Evolutionary conservation across 768 basidiomycete species (phyloP), one percentile per base, ranked within the genome.

Genomic region (Tephrocybe sp.): DNA sequence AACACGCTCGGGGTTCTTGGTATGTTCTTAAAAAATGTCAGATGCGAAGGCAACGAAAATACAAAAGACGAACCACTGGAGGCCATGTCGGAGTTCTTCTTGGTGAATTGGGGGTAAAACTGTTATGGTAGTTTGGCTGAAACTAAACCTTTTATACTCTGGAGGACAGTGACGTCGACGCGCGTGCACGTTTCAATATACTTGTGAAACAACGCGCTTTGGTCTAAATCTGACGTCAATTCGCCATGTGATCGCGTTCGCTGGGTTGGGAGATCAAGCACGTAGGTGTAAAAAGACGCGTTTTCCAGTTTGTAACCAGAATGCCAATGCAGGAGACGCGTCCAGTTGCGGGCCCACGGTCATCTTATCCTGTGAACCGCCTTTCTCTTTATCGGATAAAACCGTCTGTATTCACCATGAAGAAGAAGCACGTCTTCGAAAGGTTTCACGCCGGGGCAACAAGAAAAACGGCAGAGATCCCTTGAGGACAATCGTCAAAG

Each of bases 1-100:
- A 40, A 84, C 79, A 55, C 75, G 76, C 5, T 66, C 53, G 12
- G 70, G 59, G 42, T 78, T 69, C 59, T 78, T 76, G 1, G 46
- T 45, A 27, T 55, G 52, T 50, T 55, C 47, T 55, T 8, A 18
- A n/a, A 25, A 25, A 21, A 23, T 34, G 39, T n/a, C 41, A 21
- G 30, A 12, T 13, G 15, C n/a, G n/a, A 16, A 7, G 18, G n/a
- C 7, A 2, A 22, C 1, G 29, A 29, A 1, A 23, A 6, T 16
- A 5, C 7, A 22, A 22, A 2, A 25, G 27, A 39, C 33, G 11
- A 15, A 53, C 56, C 50, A n/a, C 19, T 27, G 15, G 50, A 27
- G 1, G 49, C 51, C 57, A 58, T 56, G 1, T 24, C 16, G 39
- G 27, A 43, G n/a, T 31, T 38, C n/a, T 29, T 45, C 21, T 22